Percentiles rank a stretch among this genome's conserved stretches.
Conservation (phyloP, 2,329 filamentous ascomycete species). For the Pseudogymnoascus verrucosus region DNA sequence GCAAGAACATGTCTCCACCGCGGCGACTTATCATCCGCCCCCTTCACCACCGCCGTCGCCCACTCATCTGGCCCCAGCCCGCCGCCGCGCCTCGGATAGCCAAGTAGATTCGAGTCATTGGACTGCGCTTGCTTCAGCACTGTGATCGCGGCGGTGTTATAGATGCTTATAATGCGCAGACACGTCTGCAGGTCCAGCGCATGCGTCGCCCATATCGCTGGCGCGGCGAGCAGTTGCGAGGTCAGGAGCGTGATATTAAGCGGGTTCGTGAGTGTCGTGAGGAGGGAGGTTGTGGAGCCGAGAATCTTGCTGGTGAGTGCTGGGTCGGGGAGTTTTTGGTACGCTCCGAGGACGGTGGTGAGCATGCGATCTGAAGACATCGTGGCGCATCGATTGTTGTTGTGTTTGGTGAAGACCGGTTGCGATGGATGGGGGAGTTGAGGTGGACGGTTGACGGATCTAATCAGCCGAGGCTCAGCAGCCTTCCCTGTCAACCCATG, state of each 20-base stretch:
- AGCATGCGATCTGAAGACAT: constrained; percentile 26
- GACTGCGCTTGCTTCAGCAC: constrained; percentile 39
- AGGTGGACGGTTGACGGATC: neutral
- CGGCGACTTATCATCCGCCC: constrained; percentile 47
- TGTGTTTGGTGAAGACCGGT: neutral
- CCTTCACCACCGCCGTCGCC: constrained; percentile 32
- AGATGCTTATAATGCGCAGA: constrained; percentile 46
- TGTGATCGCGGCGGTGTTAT: constrained; percentile 42
- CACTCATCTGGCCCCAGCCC: constrained; percentile 42
- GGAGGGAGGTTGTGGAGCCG: constrained; percentile 45
- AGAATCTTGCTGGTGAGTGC: constrained; percentile 28
- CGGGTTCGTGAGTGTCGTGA: constrained; percentile 50
- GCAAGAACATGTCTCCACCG: constrained; percentile 61
- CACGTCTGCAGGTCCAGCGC: constrained; percentile 43
- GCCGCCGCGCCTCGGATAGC: constrained; percentile 38
- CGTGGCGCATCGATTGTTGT: constrained; percentile 4
- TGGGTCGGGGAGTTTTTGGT: constrained; percentile 22
- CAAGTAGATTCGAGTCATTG: constrained; percentile 38
- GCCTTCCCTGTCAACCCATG: constrained; percentile 2
- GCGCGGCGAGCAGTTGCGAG: constrained; percentile 48
- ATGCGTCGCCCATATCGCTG: constrained; percentile 46
- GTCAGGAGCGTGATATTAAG: constrained; percentile 51
- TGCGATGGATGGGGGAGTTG: neutral
- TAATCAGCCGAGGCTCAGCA: constrained; percentile 1
- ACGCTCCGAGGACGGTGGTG: constrained; percentile 26